A percentile compares a stretch with the other conserved stretches of the same genome.
Conservation (phyloP, 495 filamentous ascomycete species). For the Penicillium mononematosum region DNA sequence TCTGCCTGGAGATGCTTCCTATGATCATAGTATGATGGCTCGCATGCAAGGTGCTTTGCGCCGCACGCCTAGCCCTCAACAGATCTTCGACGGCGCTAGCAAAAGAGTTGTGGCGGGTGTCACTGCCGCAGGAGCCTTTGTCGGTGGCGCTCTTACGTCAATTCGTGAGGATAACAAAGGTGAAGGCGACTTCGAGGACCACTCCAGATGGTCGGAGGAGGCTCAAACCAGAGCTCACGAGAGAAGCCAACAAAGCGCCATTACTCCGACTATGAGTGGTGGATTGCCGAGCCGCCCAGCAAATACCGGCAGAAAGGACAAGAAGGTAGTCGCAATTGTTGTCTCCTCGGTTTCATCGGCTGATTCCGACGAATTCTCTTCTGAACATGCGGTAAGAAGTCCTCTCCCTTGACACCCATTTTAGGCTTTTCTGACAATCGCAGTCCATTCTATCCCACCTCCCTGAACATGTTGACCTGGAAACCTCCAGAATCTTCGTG, state of each 20-base stretch:
- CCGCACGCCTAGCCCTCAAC: slow-evolving; percentile 85
- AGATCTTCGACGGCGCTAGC: slow-evolving; percentile 76
- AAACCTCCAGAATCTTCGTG: slow-evolving; percentile 71
- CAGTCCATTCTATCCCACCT: slow-evolving; percentile 91
- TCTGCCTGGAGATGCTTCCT: slow-evolving; percentile 35
- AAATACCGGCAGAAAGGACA: slow-evolving; percentile 45
- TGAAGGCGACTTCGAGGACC: slow-evolving; percentile 75
- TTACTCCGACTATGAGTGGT: slow-evolving; percentile 32
- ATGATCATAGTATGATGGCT: slow-evolving; percentile 65
- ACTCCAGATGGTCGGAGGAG: slow-evolving; percentile 82
- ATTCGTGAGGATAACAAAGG: slow-evolving; percentile 81
- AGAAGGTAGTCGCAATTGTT: slow-evolving; percentile 81
- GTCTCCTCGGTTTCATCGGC: slow-evolving; percentile 66
- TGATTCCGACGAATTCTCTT: slow-evolving; percentile 59
- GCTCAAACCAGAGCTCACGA: slow-evolving; percentile 52
- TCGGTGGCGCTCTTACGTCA: slow-evolving; percentile 75
- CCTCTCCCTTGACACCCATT: not conserved
- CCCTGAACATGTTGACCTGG: slow-evolving; percentile 66
- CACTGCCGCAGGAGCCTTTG: slow-evolving; percentile 76
- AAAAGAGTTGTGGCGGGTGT: slow-evolving; percentile 74
- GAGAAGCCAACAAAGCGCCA: slow-evolving; percentile 27
- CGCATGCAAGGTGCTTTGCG: slow-evolving; percentile 81
- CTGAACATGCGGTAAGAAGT: slow-evolving; percentile 74
- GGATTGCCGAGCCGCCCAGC: slow-evolving; percentile 26
- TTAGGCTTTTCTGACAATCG: slow-evolving; percentile 22